phyloP scores from a whole-genome alignment of 78 protist species.

The Creolimax fragrantissima region DNA sequence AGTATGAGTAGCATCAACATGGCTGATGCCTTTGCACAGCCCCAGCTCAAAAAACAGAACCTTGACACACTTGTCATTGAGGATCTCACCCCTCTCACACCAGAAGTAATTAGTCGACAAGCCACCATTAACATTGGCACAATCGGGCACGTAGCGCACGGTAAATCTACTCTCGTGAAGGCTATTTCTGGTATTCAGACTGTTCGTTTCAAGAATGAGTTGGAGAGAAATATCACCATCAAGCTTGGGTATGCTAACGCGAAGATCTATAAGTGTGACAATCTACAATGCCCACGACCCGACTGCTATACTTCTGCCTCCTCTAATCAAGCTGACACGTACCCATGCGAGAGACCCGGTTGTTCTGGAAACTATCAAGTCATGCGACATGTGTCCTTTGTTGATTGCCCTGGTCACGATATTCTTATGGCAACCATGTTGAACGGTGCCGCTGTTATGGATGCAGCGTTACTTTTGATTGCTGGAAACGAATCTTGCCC shows the following conservation, averaged over 20 bases:
- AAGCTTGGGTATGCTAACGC: conserved; percentile 99
- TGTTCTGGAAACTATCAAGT: conserved; percentile 48
- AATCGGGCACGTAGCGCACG: conserved; percentile 99
- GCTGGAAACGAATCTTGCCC: conserved; percentile 99
- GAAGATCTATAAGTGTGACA: conserved; percentile 82
- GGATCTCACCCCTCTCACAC: conserved; percentile 72
- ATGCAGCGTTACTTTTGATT: conserved; percentile 97
- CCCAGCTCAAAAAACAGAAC: conserved; percentile 11
- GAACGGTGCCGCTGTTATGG: conserved; percentile 99
- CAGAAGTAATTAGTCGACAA: conserved; percentile 91
- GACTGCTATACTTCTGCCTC: conserved; percentile 73
- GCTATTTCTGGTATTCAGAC: conserved; percentile 96
- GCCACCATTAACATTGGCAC: conserved; percentile 99
- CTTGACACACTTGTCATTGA: conserved; percentile 23
- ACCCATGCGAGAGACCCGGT: conserved; percentile 52
- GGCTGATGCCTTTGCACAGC: conserved; percentile 23
- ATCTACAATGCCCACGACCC: conserved; percentile 82
- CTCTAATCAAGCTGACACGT: conserved; percentile 50
- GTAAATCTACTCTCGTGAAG: conserved; percentile 98
- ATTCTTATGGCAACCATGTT: conserved; percentile 99
- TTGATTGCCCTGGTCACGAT: conserved; percentile 87
- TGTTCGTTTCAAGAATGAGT: conserved; percentile 91
- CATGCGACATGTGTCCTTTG: conserved; percentile 30
- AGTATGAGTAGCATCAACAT: background rate
- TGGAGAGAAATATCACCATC: conserved; percentile 97